phyloP scores from a whole-genome alignment of 1,284 basidiomycete genomes.

The Ceratobasidium sp. region DNA sequence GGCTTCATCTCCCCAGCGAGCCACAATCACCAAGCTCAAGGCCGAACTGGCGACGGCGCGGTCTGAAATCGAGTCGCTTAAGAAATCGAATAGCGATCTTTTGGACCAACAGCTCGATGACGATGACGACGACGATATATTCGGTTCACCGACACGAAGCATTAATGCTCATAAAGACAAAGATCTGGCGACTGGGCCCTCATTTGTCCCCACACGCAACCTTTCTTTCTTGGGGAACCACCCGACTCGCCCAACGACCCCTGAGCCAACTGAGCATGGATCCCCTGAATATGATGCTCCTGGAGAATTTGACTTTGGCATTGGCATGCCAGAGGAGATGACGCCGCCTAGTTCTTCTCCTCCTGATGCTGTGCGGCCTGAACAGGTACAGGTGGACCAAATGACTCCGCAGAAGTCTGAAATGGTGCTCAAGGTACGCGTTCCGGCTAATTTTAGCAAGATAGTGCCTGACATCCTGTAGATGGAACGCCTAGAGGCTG shows the following conservation, averaged over 20 bases:
- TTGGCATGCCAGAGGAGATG: background rate
- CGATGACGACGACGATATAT: slow-evolving; percentile 26
- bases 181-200: background rate
- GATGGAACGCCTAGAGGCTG: slow-evolving; percentile 12
- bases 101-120: slow-evolving; percentile 26
- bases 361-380: background rate
- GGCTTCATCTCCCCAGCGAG: slow-evolving; percentile 1
- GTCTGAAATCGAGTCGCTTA: slow-evolving; percentile 11
- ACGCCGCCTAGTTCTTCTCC: slow-evolving; percentile 14
- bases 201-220: background rate
- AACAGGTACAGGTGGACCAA: background rate
- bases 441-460: background rate
- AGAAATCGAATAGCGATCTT: slow-evolving; percentile 14
- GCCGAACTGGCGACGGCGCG: slow-evolving; percentile 15
- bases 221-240: slow-evolving; percentile 18
- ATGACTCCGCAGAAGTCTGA: slow-evolving; percentile 1
- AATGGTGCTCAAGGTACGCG: slow-evolving; percentile 16
- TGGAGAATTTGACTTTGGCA: slow-evolving; percentile 1
- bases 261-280: slow-evolving; percentile 29
- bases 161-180: background rate
- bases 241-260: slow-evolving; percentile 25
- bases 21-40: slow-evolving; percentile 15
- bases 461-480: background rate
- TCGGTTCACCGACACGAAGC: slow-evolving; percentile 15
- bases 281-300: slow-evolving; percentile 33